A percentile compares a stretch with the other conserved stretches of the same genome.
These are phyloP conservation scores for Aspergillus carbonarius DNA, from an alignment of 2,329 filamentous ascomycete genomes.

Conservation along the genomic window DNA sequence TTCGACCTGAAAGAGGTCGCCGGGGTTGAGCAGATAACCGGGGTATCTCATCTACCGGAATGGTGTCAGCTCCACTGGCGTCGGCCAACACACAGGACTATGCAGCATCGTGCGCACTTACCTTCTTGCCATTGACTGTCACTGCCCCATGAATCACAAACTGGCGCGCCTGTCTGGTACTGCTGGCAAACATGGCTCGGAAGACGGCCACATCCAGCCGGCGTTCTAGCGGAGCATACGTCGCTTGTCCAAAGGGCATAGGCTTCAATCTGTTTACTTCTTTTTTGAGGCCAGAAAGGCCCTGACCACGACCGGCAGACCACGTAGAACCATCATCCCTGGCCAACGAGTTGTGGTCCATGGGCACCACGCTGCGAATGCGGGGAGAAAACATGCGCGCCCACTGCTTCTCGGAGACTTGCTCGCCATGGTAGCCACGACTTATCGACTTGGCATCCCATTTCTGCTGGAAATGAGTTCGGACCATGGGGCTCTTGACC, in stretches of 20 bases:
- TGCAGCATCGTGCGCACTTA: slow-evolving; percentile 37
- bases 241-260: slow-evolving; percentile 92
- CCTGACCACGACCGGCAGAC: slow-evolving; percentile 80
- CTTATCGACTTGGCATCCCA: slow-evolving; percentile 84
- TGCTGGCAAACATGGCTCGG: slow-evolving; percentile 89
- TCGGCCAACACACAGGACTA: not conserved
- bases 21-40: slow-evolving; percentile 91
- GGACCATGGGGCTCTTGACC: slow-evolving; percentile 44
- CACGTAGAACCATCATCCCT: slow-evolving; percentile 76
- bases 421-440: slow-evolving; percentile 90
- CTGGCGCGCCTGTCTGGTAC: slow-evolving; percentile 85
- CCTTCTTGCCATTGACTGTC: slow-evolving; percentile 95
- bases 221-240: slow-evolving; percentile 85
- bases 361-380: slow-evolving; percentile 78
- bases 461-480: slow-evolving; percentile 97
- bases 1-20: slow-evolving; percentile 97
- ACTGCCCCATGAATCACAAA: slow-evolving; percentile 92
- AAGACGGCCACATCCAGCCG: slow-evolving; percentile 93
- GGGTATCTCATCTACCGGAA: slow-evolving; percentile 77
- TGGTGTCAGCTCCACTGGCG: not conserved
- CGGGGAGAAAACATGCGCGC: slow-evolving; percentile 84
- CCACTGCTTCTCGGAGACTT: slow-evolving; percentile 92
- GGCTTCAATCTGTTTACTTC: slow-evolving; percentile 12
- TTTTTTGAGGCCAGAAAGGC: too few relatives aligned
- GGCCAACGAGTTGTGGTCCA: slow-evolving; percentile 79